These are phyloP conservation scores for Diaporthe ampelina DNA, from an alignment of 2,329 filamentous ascomycete genomes.

Conservation along the genomic window DNA sequence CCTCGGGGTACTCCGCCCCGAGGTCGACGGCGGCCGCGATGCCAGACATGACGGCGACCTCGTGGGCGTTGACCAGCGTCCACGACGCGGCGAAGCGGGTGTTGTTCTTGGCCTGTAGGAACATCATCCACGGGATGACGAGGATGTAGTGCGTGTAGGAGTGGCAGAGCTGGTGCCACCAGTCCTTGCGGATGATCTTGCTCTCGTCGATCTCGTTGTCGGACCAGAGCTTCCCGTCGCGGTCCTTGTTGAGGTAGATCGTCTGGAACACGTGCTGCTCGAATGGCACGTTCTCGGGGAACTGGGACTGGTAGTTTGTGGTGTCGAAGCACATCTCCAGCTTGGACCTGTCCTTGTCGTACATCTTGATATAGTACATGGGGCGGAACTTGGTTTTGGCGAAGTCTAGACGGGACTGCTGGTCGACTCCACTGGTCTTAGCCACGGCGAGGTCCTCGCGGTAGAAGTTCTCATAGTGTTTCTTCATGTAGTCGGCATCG, in stretches of 20 bases:
- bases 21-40: constrained; percentile 19
- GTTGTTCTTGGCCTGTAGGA: constrained; percentile 21
- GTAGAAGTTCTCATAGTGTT: constrained; percentile 65
- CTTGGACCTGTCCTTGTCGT: constrained; percentile 19
- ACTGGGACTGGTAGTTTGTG: constrained; percentile 18
- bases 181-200: constrained; percentile 29
- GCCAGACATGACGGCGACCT: constrained; percentile 26
- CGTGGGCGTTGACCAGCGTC: constrained; percentile 20
- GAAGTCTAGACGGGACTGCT: constrained; percentile 11
- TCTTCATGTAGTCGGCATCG: constrained; percentile 75
- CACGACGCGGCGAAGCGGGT: constrained; percentile 16
- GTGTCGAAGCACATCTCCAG: constrained; percentile 27
- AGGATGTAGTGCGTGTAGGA: constrained; percentile 22
- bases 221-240: constrained; percentile 11
- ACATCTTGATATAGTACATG: constrained; percentile 32
- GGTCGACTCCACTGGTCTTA: constrained; percentile 5
- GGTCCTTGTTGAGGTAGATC: constrained; percentile 21
- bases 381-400: constrained; percentile 12
- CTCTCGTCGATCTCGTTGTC: constrained; percentile 20
- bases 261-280: constrained; percentile 25
- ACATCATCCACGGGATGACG: constrained; percentile 29
- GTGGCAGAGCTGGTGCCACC: constrained; percentile 28
- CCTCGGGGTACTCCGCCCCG: not conserved
- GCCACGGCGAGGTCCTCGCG: constrained; percentile 17
- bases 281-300: constrained; percentile 16